Percentiles rank a stretch among this genome's conserved stretches.
phyloP scores from a whole-genome alignment of 2,329 filamentous ascomycete species.

The Scytalidium sp. region DNA sequence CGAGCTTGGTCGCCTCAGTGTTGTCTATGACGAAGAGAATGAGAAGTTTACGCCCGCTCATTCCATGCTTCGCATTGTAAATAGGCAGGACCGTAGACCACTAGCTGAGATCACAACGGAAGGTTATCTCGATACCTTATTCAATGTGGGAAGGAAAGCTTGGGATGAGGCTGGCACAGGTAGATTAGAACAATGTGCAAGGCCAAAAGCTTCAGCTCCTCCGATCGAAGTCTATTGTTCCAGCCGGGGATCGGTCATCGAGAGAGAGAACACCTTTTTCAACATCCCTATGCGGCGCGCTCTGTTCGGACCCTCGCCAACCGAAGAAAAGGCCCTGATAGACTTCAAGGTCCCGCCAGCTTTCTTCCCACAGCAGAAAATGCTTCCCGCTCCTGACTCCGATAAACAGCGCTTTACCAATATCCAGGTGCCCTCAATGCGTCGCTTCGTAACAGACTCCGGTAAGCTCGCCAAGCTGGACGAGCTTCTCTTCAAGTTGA shows the following conservation, averaged over 20 bases:
- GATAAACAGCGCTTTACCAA: slow-evolving; percentile 84
- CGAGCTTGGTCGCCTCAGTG: slow-evolving; percentile 62
- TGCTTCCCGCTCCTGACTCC: slow-evolving; percentile 77
- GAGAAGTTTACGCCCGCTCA: slow-evolving; percentile 67
- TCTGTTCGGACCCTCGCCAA: slow-evolving; percentile 63
- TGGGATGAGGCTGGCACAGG: slow-evolving; percentile 71
- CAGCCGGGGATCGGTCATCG: slow-evolving; percentile 58
- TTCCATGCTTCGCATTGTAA: slow-evolving; percentile 76
- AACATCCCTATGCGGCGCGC: slow-evolving; percentile 71
- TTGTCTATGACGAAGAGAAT: slow-evolving; percentile 67
- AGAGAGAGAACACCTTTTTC: slow-evolving; percentile 75
- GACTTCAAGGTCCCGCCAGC: slow-evolving; percentile 65
- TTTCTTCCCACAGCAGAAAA: slow-evolving; percentile 57
- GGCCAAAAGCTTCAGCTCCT: slow-evolving; percentile 77
- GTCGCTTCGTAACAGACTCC: slow-evolving; percentile 93
- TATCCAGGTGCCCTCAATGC: slow-evolving; percentile 93
- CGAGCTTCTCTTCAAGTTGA: slow-evolving; percentile 80
- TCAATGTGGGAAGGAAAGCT: slow-evolving; percentile 70
- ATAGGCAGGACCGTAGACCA: slow-evolving; percentile 63
- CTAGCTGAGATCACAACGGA: slow-evolving; percentile 68
- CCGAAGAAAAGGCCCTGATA: slow-evolving; percentile 74
- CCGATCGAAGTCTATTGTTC: slow-evolving; percentile 79
- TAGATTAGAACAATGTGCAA: slow-evolving; percentile 76
- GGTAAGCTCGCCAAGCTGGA: slow-evolving; percentile 94
- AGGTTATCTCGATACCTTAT: slow-evolving; percentile 69